Evolutionary conservation across 106 monocot genomes (phyloP).

Genomic region (Allium fistulosum): DNA sequence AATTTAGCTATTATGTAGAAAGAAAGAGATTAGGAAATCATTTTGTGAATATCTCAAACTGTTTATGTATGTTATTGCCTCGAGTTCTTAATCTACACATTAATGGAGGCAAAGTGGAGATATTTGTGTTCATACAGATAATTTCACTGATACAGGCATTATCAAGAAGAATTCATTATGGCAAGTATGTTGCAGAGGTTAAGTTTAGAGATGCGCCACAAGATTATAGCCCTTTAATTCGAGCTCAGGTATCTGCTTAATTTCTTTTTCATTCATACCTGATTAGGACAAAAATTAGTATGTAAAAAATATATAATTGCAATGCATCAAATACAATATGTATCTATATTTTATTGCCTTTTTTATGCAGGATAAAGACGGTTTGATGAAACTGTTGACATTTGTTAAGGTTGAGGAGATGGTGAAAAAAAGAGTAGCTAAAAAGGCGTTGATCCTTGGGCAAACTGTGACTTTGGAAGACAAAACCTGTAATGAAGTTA

Average conservation of each 20-base stretch:
- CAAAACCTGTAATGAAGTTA: constrained; percentile 10
- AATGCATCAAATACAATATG: too few relatives aligned
- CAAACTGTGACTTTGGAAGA: constrained; percentile 55
- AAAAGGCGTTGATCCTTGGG: constrained; percentile 75
- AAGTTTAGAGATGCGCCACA: constrained; percentile 76
- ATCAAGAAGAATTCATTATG: constrained; percentile 84
- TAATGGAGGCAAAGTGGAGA: too few relatives aligned
- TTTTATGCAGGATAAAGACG: constrained; percentile 53
- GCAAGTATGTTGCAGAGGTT: constrained; percentile 87
- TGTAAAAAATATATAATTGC: too few relatives aligned
- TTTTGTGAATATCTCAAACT: too few relatives aligned
- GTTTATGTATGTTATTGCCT: not conserved
- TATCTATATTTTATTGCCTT: not conserved
- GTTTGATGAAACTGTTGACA: constrained; percentile 79
- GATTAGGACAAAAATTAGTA: too few relatives aligned
- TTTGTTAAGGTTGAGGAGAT: constrained; percentile 75
- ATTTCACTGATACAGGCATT: constrained; percentile 44
- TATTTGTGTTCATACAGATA: not conserved
- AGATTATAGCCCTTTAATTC: constrained; percentile 63
- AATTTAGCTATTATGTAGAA: too few relatives aligned
- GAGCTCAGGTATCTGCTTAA: constrained; percentile 37
- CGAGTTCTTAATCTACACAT: too few relatives aligned
- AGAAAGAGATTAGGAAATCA: too few relatives aligned
- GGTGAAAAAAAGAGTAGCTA: constrained; percentile 76
- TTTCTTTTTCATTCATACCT: not conserved